phyloP scores from a whole-genome alignment of 441 rosid genomes.

The Gossypium lobatum region DNA sequence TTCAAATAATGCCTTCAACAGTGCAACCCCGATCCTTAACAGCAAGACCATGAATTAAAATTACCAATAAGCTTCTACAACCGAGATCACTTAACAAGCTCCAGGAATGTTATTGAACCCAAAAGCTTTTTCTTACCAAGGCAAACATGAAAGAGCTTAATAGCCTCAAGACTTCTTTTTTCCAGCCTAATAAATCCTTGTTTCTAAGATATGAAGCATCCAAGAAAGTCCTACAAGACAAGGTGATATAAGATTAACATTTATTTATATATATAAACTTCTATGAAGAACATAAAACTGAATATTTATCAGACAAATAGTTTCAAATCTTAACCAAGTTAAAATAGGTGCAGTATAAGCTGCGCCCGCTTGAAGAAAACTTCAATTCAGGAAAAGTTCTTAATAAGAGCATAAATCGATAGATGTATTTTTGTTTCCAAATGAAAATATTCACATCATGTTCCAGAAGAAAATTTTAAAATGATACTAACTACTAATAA shows the following conservation, averaged over 20 bases:
- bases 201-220: neutral
- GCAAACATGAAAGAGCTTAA: constrained; percentile 4
- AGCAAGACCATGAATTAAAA: neutral
- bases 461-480: neutral
- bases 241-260: constrained; percentile 15
- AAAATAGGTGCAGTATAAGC: neutral
- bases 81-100: neutral
- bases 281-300: neutral
- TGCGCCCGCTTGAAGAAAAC: neutral
- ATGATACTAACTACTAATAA: neutral
- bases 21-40: neutral
- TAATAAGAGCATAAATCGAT: neutral
- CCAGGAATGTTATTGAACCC: neutral
- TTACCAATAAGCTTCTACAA: neutral
- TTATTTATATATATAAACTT: neutral
- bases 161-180: neutral
- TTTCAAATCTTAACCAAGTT: neutral
- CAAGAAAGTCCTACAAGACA: constrained; percentile 62
- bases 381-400: neutral
- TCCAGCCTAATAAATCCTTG: neutral
- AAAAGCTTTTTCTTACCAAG: neutral
- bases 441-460: neutral
- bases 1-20: neutral
- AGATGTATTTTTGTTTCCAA: neutral
- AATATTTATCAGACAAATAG: constrained; percentile 2